Conservation (phyloP, 1,284 basidiomycete genomes). For the Austroboletus novae-zelandiae region DNA sequence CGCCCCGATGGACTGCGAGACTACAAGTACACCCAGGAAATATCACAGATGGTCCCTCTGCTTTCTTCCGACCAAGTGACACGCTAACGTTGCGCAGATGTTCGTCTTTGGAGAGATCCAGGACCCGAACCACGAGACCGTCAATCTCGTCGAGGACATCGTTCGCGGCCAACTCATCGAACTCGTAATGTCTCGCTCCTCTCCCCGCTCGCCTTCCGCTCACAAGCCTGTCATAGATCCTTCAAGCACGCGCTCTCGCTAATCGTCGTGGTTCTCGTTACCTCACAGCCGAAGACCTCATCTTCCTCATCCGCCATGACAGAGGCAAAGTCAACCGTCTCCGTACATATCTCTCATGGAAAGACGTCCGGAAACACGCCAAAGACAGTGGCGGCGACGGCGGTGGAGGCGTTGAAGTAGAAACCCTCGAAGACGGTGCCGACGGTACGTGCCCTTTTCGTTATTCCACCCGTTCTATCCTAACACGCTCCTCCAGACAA, state of each 20-base stretch:
- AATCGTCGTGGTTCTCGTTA: conserved; percentile 81
- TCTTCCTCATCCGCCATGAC: conserved; percentile 95
- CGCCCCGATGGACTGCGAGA: conserved; percentile 39
- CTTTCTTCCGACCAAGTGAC: not conserved
- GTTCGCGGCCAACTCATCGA: conserved; percentile 93
- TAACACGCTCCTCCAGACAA: conserved; percentile 54
- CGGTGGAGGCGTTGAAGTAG: conserved; percentile 78
- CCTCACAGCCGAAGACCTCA: conserved; percentile 90
- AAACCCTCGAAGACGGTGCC: conserved; percentile 73
- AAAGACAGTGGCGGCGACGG: conserved; percentile 84
- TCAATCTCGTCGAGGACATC: conserved; percentile 93
- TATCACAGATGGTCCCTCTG: conserved; percentile 70
- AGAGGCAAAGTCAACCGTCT: conserved; percentile 92
- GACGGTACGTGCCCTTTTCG: conserved; percentile 47
- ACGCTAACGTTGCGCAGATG: conserved; percentile 57
- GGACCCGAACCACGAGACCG: conserved; percentile 84
- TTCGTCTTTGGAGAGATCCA: conserved; percentile 97
- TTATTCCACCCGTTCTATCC: not conserved
- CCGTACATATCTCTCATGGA: conserved; percentile 96
- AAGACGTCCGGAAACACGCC: conserved; percentile 94
- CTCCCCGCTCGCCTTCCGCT: not conserved
- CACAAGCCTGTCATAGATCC: conserved; percentile 54
- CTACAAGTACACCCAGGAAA: conserved; percentile 73
- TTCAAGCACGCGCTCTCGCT: conserved; percentile 86
- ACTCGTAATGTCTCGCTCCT: conserved; percentile 54